Evolutionary conservation across 352 stramenopile species (phyloP), one percentile per base, ranked within the genome.

Genomic region (Phytopythium montanum): DNA sequence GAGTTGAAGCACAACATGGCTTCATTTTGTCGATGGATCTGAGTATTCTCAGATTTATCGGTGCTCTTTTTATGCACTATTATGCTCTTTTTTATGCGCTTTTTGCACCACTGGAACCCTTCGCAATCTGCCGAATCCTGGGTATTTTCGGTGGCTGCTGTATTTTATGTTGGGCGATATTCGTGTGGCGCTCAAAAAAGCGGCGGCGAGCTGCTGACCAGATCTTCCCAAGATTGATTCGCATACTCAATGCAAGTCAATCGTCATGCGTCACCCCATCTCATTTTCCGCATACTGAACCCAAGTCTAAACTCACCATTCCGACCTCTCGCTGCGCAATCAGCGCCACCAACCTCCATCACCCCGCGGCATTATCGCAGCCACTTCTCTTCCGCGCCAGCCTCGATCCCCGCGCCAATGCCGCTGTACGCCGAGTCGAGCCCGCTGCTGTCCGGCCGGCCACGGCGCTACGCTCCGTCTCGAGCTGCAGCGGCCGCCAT

Each of bases 381-480:
- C 42, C 42, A 50, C 42, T 50, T 18, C 45, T 33, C 23, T 10
- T 51, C 44, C 44, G 21, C 45, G n/a, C 21, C 45, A 19, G 45
- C 44, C 36, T 42, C 36, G n/a, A 13, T 42, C 36, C 19, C 28
- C 18, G 16, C 48, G 9, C 28, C n/a, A n/a, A 56, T 56, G 51
- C 51, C 51, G 51, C 51, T 56, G 51, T 44, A 56, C 29, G 29
- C 25, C 29, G 66, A 73, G 52, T 33, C 42, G 41, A 73, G 59
- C 16, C 62, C 69, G 34, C 50, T 68, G 59, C 69, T 75, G 13
- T 12, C 44, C 49, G 60, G 34, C 19, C 19, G 56, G 23, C 13
- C 21, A 21, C 36, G 23, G 26, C 38, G 25, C 23, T 39, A 26
- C 34, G 21, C 36, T 25, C 53, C 36, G 23, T 54, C 21, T 23